phyloP scores from a whole-genome alignment of 208 protist species.

The Wallacemonas rigidus region DNA sequence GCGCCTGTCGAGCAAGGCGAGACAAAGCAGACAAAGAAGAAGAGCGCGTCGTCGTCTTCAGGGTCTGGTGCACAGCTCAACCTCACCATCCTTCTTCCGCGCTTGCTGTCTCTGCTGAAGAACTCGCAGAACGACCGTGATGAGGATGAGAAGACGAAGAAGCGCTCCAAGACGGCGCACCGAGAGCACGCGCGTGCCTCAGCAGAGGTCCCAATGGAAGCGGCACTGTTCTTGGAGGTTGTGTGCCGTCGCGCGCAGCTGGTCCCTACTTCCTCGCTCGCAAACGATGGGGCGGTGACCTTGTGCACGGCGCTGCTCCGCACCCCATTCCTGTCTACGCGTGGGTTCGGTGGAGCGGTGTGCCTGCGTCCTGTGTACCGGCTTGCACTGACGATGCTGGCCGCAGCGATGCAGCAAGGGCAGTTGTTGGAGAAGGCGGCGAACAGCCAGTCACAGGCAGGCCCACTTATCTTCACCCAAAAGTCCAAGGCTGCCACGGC shows the following conservation, averaged over 20 bases:
- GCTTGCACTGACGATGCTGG: constrained; percentile 56
- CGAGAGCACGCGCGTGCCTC: neutral
- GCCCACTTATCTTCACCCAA: constrained; percentile 49
- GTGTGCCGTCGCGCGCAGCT: constrained; percentile 46
- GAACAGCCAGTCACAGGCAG: constrained; percentile 10
- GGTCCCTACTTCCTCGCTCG: constrained; percentile 1
- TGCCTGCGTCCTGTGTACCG: constrained; percentile 61
- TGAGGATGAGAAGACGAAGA: neutral
- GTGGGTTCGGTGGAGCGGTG: constrained; percentile 16
- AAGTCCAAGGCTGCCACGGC: constrained; percentile 17
- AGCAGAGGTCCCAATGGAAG: constrained; percentile 19
- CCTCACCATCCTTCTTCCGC: constrained; percentile 13
- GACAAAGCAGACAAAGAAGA: neutral
- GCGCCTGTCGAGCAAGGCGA: neutral
- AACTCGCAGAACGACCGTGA: too few species aligned
- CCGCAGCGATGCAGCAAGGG: constrained; percentile 49
- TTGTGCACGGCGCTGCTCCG: constrained; percentile 57
- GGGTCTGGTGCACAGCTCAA: neutral
- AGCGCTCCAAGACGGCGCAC: constrained; percentile 1
- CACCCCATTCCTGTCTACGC: constrained; percentile 65
- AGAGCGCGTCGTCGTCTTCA: neutral
- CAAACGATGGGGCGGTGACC: constrained; percentile 41
- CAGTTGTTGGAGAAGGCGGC: constrained; percentile 21
- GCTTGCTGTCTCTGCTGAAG: constrained; percentile 9
- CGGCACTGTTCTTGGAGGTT: constrained; percentile 57